Conservation (phyloP, 139 green algal genomes). For the Bryopsis sp. region DNA sequence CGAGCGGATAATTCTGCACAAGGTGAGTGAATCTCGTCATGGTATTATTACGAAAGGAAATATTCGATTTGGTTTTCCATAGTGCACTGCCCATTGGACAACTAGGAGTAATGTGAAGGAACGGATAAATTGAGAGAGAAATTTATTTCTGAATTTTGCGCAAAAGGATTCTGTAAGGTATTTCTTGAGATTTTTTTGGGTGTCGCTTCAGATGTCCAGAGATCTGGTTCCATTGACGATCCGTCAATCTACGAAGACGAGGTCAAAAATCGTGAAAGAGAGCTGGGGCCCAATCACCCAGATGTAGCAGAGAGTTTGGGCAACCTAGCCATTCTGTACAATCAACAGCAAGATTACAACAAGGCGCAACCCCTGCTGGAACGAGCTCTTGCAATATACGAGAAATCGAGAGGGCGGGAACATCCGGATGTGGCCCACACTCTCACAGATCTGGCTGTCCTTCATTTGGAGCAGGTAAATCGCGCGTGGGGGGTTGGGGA, state of each 20-base stretch:
- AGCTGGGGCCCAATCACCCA: conserved; percentile 44
- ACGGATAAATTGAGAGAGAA: no score
- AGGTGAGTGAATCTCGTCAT: no score
- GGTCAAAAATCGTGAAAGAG: conserved; percentile 39
- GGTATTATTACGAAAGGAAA: no score
- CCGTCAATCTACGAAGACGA: conserved; percentile 45
- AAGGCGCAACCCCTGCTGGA: conserved; percentile 76
- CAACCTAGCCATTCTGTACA: conserved; percentile 81
- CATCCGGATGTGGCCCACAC: conserved; percentile 81
- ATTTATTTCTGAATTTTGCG: no score
- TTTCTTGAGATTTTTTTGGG: no score
- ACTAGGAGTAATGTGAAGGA: no score
- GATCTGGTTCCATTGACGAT: conserved; percentile 24
- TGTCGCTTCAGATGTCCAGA: neutral
- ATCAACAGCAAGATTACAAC: conserved; percentile 34
- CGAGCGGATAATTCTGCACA: no score
- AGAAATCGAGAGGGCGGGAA: conserved; percentile 50
- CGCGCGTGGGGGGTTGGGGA: neutral
- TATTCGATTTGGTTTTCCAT: no score
- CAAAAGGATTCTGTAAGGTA: no score
- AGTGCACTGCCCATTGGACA: no score
- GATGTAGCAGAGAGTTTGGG: conserved; percentile 58
- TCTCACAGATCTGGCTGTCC: conserved; percentile 83
- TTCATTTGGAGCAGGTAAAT: conserved; percentile 72
- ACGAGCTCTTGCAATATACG: conserved; percentile 69